A percentile compares a stretch with the other conserved stretches of the same genome.
These are phyloP conservation scores for Tricholoma matsutake DNA, from an alignment of 768 basidiomycete species.

Conservation along the genomic window DNA sequence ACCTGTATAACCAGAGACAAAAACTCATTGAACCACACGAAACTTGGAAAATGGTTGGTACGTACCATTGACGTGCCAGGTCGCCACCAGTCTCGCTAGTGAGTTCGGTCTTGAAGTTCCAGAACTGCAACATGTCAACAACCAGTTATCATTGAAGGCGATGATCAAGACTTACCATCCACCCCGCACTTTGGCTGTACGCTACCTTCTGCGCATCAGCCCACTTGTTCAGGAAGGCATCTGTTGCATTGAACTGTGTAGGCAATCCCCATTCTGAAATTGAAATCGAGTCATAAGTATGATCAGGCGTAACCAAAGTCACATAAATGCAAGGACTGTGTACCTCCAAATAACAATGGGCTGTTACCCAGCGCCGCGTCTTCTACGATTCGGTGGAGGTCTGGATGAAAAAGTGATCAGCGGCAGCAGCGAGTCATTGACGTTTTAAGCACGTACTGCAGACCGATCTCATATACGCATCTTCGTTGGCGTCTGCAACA, in stretches of 20 bases:
- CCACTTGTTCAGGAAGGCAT: constrained; percentile 40
- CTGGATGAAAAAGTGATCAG: constrained; percentile 28
- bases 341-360: constrained; percentile 42
- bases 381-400: constrained; percentile 49
- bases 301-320: neutral
- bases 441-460: constrained; percentile 53
- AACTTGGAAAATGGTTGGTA: neutral
- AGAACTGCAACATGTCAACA: constrained; percentile 31
- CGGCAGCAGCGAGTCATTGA: neutral
- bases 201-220: constrained; percentile 73
- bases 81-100: constrained; percentile 46
- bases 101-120: constrained; percentile 74
- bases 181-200: constrained; percentile 59
- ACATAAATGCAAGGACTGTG: constrained; percentile 1
- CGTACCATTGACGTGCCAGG: constrained; percentile 66
- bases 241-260: constrained; percentile 19
- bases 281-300: neutral
- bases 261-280: constrained; percentile 47
- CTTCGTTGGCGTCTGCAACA: constrained; percentile 60
- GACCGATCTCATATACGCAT: constrained; percentile 62
- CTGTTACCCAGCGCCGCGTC: constrained; percentile 34
- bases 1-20: constrained; percentile 41
- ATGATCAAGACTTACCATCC: constrained; percentile 49
- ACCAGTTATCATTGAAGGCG: neutral
- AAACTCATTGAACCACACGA: neutral